Base-by-base conservation (phyloP, 164 flowering plant species). In the Annona cherimola region DNA sequence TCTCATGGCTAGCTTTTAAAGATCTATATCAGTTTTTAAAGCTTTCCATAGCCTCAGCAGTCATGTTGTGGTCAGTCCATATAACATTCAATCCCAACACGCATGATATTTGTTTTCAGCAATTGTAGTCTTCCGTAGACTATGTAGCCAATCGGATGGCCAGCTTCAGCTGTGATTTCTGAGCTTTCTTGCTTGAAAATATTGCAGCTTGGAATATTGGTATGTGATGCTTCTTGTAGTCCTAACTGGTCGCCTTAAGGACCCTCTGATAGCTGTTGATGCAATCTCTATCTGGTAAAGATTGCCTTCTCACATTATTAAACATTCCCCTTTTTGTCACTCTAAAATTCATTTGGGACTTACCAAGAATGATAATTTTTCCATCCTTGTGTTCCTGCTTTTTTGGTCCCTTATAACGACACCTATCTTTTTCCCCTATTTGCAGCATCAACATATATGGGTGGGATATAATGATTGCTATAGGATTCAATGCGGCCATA, bases 31-130 rank as follows among this genome's bases (percentile, higher is more conserved):
- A 79, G 1, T 95, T 93, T 71, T 79, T 89, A 40, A 88, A 71
- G 75, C 90, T 93, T 26, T 95, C 99, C 1, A 16, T 95, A 2
- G 94, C 98, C 62, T 93, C 98, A n/a, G 98, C 97, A 20, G 77
- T 94, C 0, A 94, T 94, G 98, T 84, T 94, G 43, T 90, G 94
- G 35, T 26, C 35, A 26, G 35, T 26, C 35, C 35, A 1, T 26
- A 26, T 26, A 26, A 0, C 35, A 26, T 26, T 26, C 35, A 26
- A 26, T 26, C 35, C 35, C 35, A 26, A 26, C 35, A 26, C 35
- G 35, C 35, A 26, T 26, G 35, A 26, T 26, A 26, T 26, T 26
- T 26, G 35, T 26, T 26, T 26, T 26, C 35, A 26, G 0, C 35
- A 26, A 26, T 26, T 26, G 35, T 26, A 26, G 35, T 26, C 35